Percentiles rank a stretch among this genome's conserved stretches.
phyloP scores from a whole-genome alignment of 805 yeast genomes.

The Jamesozyma spencerorum region DNA sequence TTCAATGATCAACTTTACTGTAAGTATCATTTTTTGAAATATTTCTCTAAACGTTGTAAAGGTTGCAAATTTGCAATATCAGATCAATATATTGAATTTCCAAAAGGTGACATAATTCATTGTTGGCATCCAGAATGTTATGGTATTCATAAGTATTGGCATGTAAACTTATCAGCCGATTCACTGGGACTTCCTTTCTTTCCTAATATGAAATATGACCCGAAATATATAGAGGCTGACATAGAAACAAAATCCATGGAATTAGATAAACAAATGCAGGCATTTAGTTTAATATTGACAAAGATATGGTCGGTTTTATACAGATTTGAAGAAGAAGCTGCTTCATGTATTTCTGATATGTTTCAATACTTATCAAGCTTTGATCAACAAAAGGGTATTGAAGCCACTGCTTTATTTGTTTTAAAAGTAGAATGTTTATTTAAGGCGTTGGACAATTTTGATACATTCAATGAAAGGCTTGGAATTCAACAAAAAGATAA shows the following conservation, averaged over 20 bases:
- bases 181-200: conserved; percentile 39
- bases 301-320: conserved; percentile 82
- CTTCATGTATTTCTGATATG: conserved; percentile 86
- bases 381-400: conserved; percentile 56
- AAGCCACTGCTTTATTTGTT: conserved; percentile 63
- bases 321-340: conserved; percentile 83
- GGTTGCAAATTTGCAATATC: conserved; percentile 88
- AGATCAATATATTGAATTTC: conserved; percentile 88
- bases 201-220: conserved; percentile 21
- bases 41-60: conserved; percentile 81
- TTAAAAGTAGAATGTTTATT: conserved; percentile 69
- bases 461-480: conserved; percentile 10
- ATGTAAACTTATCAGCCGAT: conserved; percentile 62
- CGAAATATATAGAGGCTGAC: conserved; percentile 17
- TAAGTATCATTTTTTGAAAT: conserved; percentile 82
- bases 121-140: conserved; percentile 99
- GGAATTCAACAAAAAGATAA: background rate
- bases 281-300: conserved; percentile 49
- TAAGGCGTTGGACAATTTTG: conserved; percentile 54
- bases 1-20: conserved; percentile 77
- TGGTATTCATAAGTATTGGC: conserved; percentile 96
- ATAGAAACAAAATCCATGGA: conserved; percentile 37
- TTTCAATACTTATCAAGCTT: conserved; percentile 71
- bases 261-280: conserved; percentile 49
- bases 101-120: conserved; percentile 81